Evolutionary conservation across 2,329 filamentous ascomycete species (phyloP), one percentile per base, ranked within the genome.

Genomic region (Botryotinia calthae): DNA sequence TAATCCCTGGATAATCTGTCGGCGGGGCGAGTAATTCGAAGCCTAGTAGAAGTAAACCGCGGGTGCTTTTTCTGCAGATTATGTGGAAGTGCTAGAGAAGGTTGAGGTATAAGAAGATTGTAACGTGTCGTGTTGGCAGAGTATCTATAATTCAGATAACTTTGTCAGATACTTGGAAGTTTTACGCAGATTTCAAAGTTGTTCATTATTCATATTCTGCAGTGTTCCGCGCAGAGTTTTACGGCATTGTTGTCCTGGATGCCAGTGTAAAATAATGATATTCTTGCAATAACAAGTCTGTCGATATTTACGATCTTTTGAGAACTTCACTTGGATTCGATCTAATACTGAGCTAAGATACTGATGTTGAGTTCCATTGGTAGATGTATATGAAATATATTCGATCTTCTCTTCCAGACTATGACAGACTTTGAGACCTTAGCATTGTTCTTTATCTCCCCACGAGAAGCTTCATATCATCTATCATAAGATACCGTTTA

Each of bases 251-350:
- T 56, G 25, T 56, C 51, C 51, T 28, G n/a, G n/a, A 18, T 56
- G 14, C 28, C 28, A 1, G 6, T 56, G 14, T 14, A 1, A 51
- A 51, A 51, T 51, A 51, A 51, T 51, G 12, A n/a, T 51, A 1
- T 7, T n/a, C 25, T 51, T 51, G 25, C 0, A 51, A n/a, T 0
- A 51, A n/a, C 0, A 7, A 16, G 12, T n/a, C 22, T 20, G 2
- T 51, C 25, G 25, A 51, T 14, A 7, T 51, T 5, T 4, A 25
- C 12, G 0, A 48, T 25, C 0, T 25, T 2, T 25, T 14, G 1
- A 10, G 4, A 12, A 25, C 4, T 3, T 48, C 22, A 25, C 46
- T 25, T 5, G 4, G 5, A 25, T 1, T 18, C 1, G 14, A 56
- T 56, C 14, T 28, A 5, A 16, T 14, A 20, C 18, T 31, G 16